Percentiles rank a stretch among this genome's conserved stretches.
phyloP scores from a whole-genome alignment of 148 eudicot species.

The Chenopodium quinoa region DNA sequence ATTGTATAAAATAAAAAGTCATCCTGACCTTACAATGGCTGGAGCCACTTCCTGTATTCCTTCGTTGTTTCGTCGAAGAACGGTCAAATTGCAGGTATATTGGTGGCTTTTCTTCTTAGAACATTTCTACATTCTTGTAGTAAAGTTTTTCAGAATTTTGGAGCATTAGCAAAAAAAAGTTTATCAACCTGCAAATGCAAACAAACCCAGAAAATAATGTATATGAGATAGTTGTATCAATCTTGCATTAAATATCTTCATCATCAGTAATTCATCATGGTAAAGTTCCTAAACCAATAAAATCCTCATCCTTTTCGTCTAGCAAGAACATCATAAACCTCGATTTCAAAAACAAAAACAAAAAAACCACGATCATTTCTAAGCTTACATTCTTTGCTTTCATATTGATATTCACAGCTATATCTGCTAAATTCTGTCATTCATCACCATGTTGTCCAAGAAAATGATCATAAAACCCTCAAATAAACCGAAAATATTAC shows the following conservation, averaged over 20 bases:
- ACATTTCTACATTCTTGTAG: not conserved
- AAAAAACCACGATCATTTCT: not conserved
- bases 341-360: not conserved
- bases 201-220: slow-evolving; percentile 5
- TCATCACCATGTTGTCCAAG: not conserved
- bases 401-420: not conserved
- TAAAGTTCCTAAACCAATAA: slow-evolving; percentile 7
- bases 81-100: slow-evolving; percentile 46
- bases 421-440: too few relatives aligned
- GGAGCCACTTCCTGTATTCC: slow-evolving; percentile 38
- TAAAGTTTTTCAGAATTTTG: not conserved
- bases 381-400: not conserved
- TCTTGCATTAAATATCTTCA: slow-evolving; percentile 14
- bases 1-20: slow-evolving; percentile 15
- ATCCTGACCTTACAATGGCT: slow-evolving; percentile 30
- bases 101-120: slow-evolving; percentile 4
- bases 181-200: slow-evolving; percentile 11
- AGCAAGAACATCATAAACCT: not conserved
- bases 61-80: slow-evolving; percentile 42
- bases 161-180: not conserved
- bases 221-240: slow-evolving; percentile 12
- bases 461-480: slow-evolving; percentile 14
- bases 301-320: not conserved
- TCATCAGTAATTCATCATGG: slow-evolving; percentile 10
- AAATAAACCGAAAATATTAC: too few relatives aligned